phyloP scores from a whole-genome alignment of 163 green algal species.

The Botryococcus braunii region DNA sequence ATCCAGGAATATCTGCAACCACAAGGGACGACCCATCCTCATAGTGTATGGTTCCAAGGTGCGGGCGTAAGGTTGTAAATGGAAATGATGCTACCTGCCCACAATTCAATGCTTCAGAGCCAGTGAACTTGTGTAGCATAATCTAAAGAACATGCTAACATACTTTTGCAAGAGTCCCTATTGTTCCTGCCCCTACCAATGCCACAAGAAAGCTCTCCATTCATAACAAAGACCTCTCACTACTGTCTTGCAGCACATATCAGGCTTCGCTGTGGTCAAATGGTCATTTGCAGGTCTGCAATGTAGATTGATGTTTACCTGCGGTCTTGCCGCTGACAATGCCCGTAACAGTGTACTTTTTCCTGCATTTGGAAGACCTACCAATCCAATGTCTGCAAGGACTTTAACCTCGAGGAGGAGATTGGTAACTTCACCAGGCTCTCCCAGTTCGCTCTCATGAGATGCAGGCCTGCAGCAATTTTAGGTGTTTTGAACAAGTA shows the following conservation, averaged over 20 bases:
- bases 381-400: slow-evolving; percentile 71
- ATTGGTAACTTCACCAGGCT: slow-evolving; percentile 28
- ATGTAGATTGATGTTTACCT: slow-evolving; percentile 30
- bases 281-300: too few species aligned
- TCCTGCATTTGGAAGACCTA: slow-evolving; percentile 85
- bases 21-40: slow-evolving; percentile 3
- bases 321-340: slow-evolving; percentile 50
- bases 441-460: slow-evolving; percentile 3
- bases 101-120: too few species aligned
- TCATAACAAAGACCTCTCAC: too few species aligned
- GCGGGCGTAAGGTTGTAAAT: slow-evolving; percentile 84
- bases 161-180: too few species aligned
- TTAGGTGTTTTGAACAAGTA: too few species aligned
- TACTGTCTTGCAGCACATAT: too few species aligned
- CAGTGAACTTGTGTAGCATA: too few species aligned
- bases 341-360: slow-evolving; percentile 74
- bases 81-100: slow-evolving; percentile 62
- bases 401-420: slow-evolving; percentile 59
- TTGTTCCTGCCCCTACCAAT: too few species aligned
- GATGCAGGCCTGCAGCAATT: slow-evolving; percentile 16
- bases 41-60: slow-evolving; percentile 63
- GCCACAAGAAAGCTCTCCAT: too few species aligned
- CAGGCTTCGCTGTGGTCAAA: too few species aligned
- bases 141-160: too few species aligned
- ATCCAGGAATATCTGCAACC: slow-evolving; percentile 58